These are phyloP conservation scores for Paramecium sonneborni DNA, from an alignment of 73 alveolate genomes.

Conservation along the genomic window DNA sequence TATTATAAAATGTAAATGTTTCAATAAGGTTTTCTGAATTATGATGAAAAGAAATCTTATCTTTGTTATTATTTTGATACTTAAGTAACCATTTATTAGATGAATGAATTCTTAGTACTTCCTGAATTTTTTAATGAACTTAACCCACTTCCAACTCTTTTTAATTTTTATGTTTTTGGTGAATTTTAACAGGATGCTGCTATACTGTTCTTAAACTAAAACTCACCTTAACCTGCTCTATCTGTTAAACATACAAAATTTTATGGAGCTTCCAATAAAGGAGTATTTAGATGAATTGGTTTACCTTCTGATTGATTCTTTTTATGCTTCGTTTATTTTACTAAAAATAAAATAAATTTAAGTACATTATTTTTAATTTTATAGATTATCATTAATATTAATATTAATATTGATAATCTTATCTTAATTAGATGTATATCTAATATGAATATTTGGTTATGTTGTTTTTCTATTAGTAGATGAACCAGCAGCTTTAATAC, in stretches of 20 bases:
- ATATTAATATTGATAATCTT: neutral
- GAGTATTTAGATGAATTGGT: neutral
- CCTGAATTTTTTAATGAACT: neutral
- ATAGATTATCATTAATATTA: neutral
- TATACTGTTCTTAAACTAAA: neutral
- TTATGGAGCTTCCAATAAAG: neutral
- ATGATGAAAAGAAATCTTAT: neutral
- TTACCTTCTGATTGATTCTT: neutral
- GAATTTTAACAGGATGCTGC: neutral
- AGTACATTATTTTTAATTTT: neutral
- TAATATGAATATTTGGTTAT: neutral
- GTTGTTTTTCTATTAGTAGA: neutral
- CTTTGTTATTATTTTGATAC: neutral
- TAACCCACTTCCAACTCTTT: neutral
- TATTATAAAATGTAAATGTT: neutral
- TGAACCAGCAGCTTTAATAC: neutral
- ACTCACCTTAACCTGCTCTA: neutral
- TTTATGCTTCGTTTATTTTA: neutral
- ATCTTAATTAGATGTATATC: constrained; percentile 28
- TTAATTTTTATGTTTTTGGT: neutral
- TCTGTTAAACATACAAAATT: neutral
- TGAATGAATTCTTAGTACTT: neutral
- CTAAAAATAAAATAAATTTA: neutral
- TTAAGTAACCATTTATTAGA: neutral
- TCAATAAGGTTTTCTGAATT: neutral